These are phyloP conservation scores for Porogramme epimiltina DNA, from an alignment of 1,284 basidiomycete genomes.

Conservation along the genomic window DNA sequence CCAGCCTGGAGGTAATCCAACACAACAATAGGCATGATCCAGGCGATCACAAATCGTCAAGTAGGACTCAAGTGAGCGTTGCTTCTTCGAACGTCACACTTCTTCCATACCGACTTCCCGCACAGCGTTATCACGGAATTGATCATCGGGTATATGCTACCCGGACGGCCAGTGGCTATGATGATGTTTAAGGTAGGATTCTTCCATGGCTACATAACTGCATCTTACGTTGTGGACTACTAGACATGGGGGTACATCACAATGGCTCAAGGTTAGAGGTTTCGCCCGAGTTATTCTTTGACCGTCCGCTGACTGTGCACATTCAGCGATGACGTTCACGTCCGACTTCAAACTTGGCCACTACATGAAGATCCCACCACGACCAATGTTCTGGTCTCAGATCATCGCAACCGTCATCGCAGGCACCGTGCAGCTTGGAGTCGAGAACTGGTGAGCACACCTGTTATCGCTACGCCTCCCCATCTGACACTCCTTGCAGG, in stretches of 20 bases:
- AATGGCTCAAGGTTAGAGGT: slow-evolving; percentile 40
- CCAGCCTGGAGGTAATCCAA: not conserved
- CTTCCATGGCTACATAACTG: too few relatives aligned
- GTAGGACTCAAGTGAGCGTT: slow-evolving; percentile 43
- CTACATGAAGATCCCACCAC: slow-evolving; percentile 68
- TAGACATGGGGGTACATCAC: slow-evolving; percentile 50
- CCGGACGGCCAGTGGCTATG: slow-evolving; percentile 48
- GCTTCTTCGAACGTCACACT: not conserved
- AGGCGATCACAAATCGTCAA: slow-evolving; percentile 54
- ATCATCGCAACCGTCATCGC: slow-evolving; percentile 65
- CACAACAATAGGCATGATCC: slow-evolving; percentile 50
- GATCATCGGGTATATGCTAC: slow-evolving; percentile 48
- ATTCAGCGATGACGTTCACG: slow-evolving; percentile 45
- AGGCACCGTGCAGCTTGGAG: slow-evolving; percentile 62
- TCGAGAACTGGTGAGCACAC: slow-evolving; percentile 53
- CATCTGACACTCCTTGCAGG: slow-evolving; percentile 26
- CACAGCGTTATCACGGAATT: slow-evolving; percentile 48
- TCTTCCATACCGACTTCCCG: not conserved
- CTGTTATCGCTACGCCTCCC: not conserved
- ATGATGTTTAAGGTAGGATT: slow-evolving; percentile 42
- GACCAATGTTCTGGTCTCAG: slow-evolving; percentile 56
- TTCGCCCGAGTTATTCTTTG: not conserved
- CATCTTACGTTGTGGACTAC: not conserved
- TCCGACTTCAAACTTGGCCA: slow-evolving; percentile 73
- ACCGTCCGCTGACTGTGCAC: not conserved